Evolutionary conservation across 108 stramenopile genomes (phyloP).

Genomic region (Nannochloropsis oceanica): DNA sequence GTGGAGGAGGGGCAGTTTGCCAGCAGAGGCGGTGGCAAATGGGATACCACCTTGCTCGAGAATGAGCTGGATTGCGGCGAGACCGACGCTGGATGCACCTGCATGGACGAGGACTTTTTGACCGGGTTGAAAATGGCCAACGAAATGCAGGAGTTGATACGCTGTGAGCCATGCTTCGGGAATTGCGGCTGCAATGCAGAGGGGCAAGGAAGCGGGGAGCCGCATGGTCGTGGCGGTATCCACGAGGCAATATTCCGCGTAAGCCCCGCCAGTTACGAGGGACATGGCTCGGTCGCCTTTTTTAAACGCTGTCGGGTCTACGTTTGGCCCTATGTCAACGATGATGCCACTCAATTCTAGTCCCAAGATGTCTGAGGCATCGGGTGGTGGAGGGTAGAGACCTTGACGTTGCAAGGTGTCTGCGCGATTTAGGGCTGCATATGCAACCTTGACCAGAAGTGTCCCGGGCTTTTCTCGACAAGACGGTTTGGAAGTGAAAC

Average conservation of each 20-base stretch:
- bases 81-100: neutral
- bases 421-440: neutral
- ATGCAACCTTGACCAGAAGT: neutral
- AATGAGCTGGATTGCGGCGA: neutral
- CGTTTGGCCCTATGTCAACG: neutral
- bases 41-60: neutral
- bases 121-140: neutral
- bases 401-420: neutral
- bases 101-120: neutral
- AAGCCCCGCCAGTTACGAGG: neutral
- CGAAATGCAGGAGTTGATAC: neutral
- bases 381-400: neutral
- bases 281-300: neutral
- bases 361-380: neutral
- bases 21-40: neutral
- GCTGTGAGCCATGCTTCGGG: neutral
- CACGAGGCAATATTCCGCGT: neutral
- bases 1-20: neutral
- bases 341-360: neutral
- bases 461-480: neutral
- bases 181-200: neutral
- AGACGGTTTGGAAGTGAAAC: neutral
- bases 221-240: neutral
- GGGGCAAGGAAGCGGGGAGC: neutral
- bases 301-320: neutral